Conservation (phyloP, 306 rosid genomes). For the Glycine tomentella region DNA sequence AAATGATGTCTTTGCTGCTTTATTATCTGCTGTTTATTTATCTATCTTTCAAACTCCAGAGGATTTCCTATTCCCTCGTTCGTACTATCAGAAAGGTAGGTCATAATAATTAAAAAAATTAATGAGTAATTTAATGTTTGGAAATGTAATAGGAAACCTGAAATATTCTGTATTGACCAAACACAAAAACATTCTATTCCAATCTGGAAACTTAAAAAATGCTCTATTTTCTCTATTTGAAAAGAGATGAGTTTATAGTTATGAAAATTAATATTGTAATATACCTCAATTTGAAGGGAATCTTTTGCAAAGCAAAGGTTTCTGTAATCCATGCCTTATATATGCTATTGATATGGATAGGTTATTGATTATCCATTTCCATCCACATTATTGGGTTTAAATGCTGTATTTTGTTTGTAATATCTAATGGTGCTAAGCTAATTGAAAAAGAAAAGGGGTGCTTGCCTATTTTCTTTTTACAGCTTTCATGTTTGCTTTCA, state of each 20-base stretch:
- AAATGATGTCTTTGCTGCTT: constrained; percentile 5
- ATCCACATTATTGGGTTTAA: constrained; percentile 2
- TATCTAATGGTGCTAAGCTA: constrained; percentile 22
- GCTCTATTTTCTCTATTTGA: neutral
- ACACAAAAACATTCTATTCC: neutral
- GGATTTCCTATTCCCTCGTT: neutral
- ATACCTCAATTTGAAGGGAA: neutral
- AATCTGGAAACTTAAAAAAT: neutral
- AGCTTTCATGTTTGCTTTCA: constrained; percentile 4
- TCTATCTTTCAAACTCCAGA: neutral
- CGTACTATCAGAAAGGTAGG: neutral
- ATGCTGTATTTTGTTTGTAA: neutral
- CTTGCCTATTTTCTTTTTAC: constrained; percentile 10
- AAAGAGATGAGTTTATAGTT: neutral
- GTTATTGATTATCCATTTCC: constrained; percentile 17
- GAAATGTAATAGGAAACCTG: neutral
- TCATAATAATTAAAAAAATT: neutral
- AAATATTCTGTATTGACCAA: constrained; percentile 15
- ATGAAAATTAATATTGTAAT: neutral
- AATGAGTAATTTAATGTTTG: neutral
- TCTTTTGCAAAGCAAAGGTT: constrained; percentile 4
- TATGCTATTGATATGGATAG: neutral
- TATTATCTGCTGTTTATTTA: neutral
- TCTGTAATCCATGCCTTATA: neutral
- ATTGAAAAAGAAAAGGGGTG: constrained; percentile 1